Evolutionary conservation across 164 flowering plant species (phyloP).

Genomic region (Echeveria elegans): DNA sequence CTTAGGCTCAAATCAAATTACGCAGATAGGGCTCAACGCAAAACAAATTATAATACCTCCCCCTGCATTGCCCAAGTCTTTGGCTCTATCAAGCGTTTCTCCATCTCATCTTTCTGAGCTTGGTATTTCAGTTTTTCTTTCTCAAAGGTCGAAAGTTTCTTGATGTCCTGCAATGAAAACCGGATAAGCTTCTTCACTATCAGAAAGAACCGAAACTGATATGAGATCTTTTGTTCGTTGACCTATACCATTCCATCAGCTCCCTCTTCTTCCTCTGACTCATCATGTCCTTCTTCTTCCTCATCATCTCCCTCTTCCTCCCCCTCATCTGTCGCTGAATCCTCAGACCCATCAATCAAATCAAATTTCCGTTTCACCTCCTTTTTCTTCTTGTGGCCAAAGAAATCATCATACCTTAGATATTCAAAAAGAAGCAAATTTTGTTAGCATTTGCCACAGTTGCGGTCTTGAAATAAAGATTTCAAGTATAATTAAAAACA

Average conservation of each 20-base stretch:
- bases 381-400: conserved; percentile 37
- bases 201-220: not conserved
- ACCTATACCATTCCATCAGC: not conserved
- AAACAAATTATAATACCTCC: conserved; percentile 46
- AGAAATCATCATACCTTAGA: conserved; percentile 75
- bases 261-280: not conserved
- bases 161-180: conserved; percentile 28
- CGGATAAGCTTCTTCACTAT: not conserved
- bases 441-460: not conserved
- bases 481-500: not conserved
- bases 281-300: conserved; percentile 14
- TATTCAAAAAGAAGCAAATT: not conserved
- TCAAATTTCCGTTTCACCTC: conserved; percentile 25
- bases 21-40: not conserved
- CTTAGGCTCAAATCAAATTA: not conserved
- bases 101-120: conserved; percentile 64
- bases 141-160: conserved; percentile 71
- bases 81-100: conserved; percentile 66
- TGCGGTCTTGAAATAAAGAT: not conserved
- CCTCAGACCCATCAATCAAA: conserved; percentile 27
- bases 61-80: conserved; percentile 90
- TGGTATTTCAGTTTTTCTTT: conserved; percentile 41
- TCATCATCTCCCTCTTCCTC: conserved; percentile 20
- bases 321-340: conserved; percentile 22
- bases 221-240: not conserved